phyloP scores from a whole-genome alignment of 176 grass and related monocot genomes.

The Zea luxurians region DNA sequence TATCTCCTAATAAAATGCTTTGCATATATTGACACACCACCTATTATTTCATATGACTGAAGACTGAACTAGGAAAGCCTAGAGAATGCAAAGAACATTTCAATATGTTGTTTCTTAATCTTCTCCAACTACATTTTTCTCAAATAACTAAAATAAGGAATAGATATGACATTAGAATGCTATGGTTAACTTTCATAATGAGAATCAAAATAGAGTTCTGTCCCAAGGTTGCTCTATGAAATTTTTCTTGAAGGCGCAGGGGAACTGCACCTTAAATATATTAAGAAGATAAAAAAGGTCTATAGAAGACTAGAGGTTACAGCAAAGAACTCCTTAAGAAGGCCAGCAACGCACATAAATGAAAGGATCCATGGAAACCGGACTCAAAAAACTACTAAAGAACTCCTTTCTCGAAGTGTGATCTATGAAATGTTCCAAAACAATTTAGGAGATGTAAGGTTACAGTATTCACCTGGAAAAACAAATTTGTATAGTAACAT shows the following conservation, averaged over 20 bases:
- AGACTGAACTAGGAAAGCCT: neutral
- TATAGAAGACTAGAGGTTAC: no score
- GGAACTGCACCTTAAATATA: no score
- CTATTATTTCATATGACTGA: slow-evolving; percentile 17
- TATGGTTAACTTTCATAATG: neutral
- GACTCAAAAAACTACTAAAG: no score
- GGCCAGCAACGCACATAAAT: no score
- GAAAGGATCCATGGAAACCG: no score
- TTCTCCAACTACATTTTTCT: neutral
- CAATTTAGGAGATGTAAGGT: slow-evolving; percentile 2
- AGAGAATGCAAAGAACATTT: neutral
- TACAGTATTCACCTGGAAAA: slow-evolving; percentile 76
- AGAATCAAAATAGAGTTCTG: slow-evolving; percentile 20
- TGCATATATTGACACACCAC: slow-evolving; percentile 23
- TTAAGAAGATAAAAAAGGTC: no score
- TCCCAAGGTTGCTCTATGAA: neutral
- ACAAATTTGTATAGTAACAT: slow-evolving; percentile 70
- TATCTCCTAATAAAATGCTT: slow-evolving; percentile 1
- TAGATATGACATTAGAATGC: slow-evolving; percentile 11
- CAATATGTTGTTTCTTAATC: neutral
- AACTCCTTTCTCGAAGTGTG: neutral
- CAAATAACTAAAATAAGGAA: neutral
- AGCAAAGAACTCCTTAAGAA: no score
- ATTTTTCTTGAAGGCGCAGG: neutral
- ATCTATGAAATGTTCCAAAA: neutral